A percentile compares a stretch with the other conserved stretches of the same genome.
Conservation (phyloP, 768 basidiomycete species). For the Multifurca ochricompacta region DNA sequence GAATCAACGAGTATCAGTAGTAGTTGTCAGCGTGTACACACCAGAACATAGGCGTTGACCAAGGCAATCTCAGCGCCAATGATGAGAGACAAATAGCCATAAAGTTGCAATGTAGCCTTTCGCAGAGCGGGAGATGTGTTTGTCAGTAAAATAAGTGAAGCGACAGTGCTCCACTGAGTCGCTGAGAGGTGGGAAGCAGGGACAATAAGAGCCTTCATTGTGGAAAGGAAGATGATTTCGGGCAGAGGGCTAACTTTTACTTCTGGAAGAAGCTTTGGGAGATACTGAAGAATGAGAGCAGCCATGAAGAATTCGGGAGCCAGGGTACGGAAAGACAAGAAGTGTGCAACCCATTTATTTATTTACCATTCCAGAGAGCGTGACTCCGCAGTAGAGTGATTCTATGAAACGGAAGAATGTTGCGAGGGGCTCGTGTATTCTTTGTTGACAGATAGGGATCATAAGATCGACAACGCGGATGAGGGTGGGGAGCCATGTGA, state of each 20-base stretch:
- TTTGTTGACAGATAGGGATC: not conserved
- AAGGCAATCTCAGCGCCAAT: conserved; percentile 5
- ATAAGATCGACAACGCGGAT: not conserved
- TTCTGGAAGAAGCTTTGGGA: conserved; percentile 2
- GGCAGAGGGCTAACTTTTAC: conserved; percentile 1
- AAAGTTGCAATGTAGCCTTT: conserved; percentile 1
- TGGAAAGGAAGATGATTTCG: conserved; percentile 10
- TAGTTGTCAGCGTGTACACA: not conserved
- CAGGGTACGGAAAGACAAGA: not conserved
- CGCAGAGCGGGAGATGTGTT: conserved; percentile 5
- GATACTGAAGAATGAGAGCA: not conserved
- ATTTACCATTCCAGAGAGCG: not conserved
- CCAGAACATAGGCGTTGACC: conserved; percentile 7
- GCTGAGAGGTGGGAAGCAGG: not conserved
- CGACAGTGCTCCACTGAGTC: not conserved
- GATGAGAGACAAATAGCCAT: not conserved
- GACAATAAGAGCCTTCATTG: not conserved
- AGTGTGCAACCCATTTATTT: not conserved
- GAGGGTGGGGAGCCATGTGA: too few relatives aligned
- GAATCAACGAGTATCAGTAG: not conserved
- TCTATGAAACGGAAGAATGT: not conserved
- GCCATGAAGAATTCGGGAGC: not conserved
- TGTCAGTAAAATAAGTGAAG: conserved; percentile 2
- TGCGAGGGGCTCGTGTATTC: not conserved
- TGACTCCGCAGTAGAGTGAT: not conserved